phyloP scores from a whole-genome alignment of 228 moss, liverwort and hornwort species.

The Sphagnum magellanicum region DNA sequence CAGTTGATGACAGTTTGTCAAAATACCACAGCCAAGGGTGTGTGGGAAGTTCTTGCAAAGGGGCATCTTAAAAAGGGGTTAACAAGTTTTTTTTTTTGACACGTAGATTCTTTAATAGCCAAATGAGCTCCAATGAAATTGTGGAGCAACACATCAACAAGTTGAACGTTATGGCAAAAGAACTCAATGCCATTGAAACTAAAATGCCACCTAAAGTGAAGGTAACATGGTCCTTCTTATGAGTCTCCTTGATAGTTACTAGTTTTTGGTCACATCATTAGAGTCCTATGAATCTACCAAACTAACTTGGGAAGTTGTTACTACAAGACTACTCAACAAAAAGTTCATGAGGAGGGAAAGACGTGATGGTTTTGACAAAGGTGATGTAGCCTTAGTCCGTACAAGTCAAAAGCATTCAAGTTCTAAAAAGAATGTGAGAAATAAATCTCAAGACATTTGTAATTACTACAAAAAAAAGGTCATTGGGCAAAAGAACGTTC shows the following conservation, averaged over 20 bases:
- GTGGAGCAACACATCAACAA: background rate
- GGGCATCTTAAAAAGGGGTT: background rate
- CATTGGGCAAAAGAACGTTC: background rate
- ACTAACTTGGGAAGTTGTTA: background rate
- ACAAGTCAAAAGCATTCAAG: background rate
- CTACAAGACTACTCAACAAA: background rate
- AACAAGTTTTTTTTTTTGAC: background rate
- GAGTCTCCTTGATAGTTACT: background rate
- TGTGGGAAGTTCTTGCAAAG: background rate
- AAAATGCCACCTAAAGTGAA: background rate
- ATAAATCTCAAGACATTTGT: background rate
- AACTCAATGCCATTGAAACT: background rate
- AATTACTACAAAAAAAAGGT: background rate
- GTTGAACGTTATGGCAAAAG: background rate
- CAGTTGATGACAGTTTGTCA: background rate
- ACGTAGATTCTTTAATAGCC: background rate
- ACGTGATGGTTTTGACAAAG: background rate
- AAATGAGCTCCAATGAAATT: background rate
- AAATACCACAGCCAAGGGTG: background rate
- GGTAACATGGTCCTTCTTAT: background rate
- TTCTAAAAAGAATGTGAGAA: background rate
- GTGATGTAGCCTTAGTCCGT: background rate
- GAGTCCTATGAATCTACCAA: background rate
- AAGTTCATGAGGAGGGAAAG: background rate
- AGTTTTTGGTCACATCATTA: background rate